phyloP scores from a whole-genome alignment of 2,329 filamentous ascomycete species.

The Sclerotinia sclerotiorum region DNA sequence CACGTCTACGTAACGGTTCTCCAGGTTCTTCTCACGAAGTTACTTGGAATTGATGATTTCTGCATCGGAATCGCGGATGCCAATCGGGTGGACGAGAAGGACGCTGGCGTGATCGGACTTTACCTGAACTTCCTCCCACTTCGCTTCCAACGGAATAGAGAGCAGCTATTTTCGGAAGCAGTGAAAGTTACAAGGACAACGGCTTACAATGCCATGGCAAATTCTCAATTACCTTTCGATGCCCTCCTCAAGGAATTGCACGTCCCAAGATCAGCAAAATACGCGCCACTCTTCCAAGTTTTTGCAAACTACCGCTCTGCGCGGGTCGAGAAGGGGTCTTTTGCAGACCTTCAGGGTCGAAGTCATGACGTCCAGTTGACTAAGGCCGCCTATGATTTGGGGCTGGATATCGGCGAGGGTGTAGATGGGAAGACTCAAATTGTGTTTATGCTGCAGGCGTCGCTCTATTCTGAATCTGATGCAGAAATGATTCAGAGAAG shows the following conservation, averaged over 20 bases:
- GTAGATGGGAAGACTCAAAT: too few relatives aligned
- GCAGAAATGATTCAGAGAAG: too few relatives aligned
- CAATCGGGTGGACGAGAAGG: constrained; percentile 41
- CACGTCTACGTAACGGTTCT: constrained; percentile 49
- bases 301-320: constrained; percentile 49
- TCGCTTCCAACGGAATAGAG: background rate
- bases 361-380: constrained; percentile 18
- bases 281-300: constrained; percentile 36
- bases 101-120: constrained; percentile 32
- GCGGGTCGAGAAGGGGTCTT: constrained; percentile 34
- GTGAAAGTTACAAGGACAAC: constrained; percentile 31
- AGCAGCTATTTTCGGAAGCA: constrained; percentile 33
- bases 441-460: too few relatives aligned
- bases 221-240: constrained; percentile 52
- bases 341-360: constrained; percentile 35
- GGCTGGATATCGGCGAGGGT: too few relatives aligned
- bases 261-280: constrained; percentile 42
- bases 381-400: constrained; percentile 6
- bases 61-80: constrained; percentile 51
- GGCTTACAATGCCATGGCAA: constrained; percentile 43
- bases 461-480: too few relatives aligned
- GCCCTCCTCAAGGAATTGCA: constrained; percentile 48
- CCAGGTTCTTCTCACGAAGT: constrained; percentile 42
- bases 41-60: constrained; percentile 43
- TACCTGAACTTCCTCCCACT: constrained; percentile 32